Percentiles rank a stretch among this genome's conserved stretches.
Evolutionary conservation across 164 flowering plant genomes (phyloP).

Genomic region (Liquidambar formosana): DNA sequence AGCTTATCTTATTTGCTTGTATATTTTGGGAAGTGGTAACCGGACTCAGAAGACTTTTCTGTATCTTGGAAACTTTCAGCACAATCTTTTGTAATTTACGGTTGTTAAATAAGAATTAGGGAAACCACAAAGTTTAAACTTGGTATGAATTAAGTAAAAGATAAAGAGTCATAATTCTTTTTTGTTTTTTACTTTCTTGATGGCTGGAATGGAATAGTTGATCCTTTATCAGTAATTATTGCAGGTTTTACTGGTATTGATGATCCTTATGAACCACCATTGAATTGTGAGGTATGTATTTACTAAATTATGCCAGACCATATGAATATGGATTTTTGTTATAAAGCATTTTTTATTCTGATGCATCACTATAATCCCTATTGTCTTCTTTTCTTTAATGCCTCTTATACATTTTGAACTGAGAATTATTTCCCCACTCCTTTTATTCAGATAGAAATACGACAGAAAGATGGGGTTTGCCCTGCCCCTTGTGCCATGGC

Average conservation of each 20-base stretch:
- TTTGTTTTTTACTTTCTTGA: not conserved
- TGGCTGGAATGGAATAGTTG: not conserved
- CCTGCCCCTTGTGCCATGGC: constrained; percentile 54
- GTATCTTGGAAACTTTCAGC: no score
- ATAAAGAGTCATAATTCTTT: no score
- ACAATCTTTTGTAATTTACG: no score
- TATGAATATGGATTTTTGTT: not conserved
- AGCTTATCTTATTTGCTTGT: no score
- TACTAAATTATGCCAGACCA: not conserved
- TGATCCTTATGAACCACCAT: constrained; percentile 76
- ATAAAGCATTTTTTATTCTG: not conserved
- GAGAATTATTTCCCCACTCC: not conserved
- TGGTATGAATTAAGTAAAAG: no score
- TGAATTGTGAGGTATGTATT: constrained; percentile 63
- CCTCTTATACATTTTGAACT: not conserved
- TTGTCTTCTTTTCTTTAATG: not conserved
- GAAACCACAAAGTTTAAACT: no score
- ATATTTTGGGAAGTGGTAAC: no score
- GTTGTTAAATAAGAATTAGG: no score
- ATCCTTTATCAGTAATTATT: not conserved
- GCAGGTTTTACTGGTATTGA: constrained; percentile 84
- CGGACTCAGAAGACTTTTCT: no score
- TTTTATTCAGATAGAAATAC: constrained; percentile 47
- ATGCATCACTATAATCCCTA: not conserved
- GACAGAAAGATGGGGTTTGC: constrained; percentile 41